Evolutionary conservation across 2,329 filamentous ascomycete species (phyloP), one percentile per base, ranked within the genome.

Genomic region (Venturiaceae sp.): DNA sequence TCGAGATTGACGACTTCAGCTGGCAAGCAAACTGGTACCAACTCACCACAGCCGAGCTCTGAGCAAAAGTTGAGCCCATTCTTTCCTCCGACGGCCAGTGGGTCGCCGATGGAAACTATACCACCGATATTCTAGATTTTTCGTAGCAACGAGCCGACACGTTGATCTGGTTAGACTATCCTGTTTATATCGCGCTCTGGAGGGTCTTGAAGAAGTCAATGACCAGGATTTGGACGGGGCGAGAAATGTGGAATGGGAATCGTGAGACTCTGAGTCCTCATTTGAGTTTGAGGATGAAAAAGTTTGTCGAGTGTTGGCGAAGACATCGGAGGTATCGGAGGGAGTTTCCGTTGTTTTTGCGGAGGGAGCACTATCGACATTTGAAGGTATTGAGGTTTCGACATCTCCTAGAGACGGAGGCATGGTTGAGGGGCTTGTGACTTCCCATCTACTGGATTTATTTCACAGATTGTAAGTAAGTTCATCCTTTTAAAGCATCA

Each of bases 211-310:
- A 28, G 21, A 23, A 46, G 37, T 32, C 57, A 16, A 16, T 56
- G 34, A 30, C 28, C 9, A 33, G 46, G 39, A 47, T 59, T 1
- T 55, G 47, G 61, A 62, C 33, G 34, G 58, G 36, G 37, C 11
- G 21, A 54, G 54, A 36, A 54, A 33, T 57, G 54, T 60, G 52
- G 47, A 62, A 47, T 30, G 57, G 44, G 57, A 58, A 58, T 44
- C 33, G 57, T 36, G 57, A 58, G 37, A 32, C 21, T 16, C 14
- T 53, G 14, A 46, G 47, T 5, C 36, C 34, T 53, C 33, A 26
- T 30, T 21, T 53, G 57, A 28, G n/a, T n/a, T n/a, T 9, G 1
- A 11, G 8, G 41, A 36, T 6, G 32, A 58, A 3, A 54, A 58
- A 54, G 30, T 53, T 58, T 23, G 26, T 44, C 19, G 23, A 19